Base-by-base conservation (phyloP, 495 filamentous ascomycete genomes). In the Jackrogersella minutella region DNA sequence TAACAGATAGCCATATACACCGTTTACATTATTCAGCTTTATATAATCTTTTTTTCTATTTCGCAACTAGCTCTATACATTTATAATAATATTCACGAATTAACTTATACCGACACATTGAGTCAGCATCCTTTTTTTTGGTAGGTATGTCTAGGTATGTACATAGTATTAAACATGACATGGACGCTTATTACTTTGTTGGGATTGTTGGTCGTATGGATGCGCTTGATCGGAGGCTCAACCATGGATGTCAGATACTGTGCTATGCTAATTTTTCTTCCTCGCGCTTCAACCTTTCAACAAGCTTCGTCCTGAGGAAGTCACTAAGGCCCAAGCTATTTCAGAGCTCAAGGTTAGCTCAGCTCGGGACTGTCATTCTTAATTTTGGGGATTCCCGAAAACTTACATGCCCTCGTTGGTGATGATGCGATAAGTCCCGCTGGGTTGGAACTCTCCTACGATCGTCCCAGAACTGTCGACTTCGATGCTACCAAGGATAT, bases 401-500 rank as follows among this genome's bases (percentile, higher is more conserved):
- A 83, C 88, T 86, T 69, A 90, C 87, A 91, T 86, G 47, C 90
- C 90, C 73, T 90, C 82, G 28, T 85, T 82, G 5, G 89, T 91
- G 51, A 90, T 68, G 22, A 91, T 78, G 34, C 90, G 82, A 76
- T 91, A 92, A 11, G 87, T 90, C 13, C 87, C 86, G 65, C 86
- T 89, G 22, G 78, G 67, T 76, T 91, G 84, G 69, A 85, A 91
- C n/a, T 86, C 84, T 57, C 85, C 78, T 14, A 85, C 54, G 71
- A 97, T 91, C n/a, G 85, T 78, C 1, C 94, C 94, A 16, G 83
- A 64, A 2, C 83, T 85, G 80, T 96, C 89, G 8, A 97, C 91
- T 73, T 95, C 89, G 46, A 97, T 81, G 71, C 93, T 97, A 30
- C 94, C 94, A 70, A 98, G 88, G 58, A 98, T 98, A 79, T 98